Base-by-base conservation (phyloP, 2,329 filamentous ascomycete genomes). In the Berkeleyomyces rouxiae region DNA sequence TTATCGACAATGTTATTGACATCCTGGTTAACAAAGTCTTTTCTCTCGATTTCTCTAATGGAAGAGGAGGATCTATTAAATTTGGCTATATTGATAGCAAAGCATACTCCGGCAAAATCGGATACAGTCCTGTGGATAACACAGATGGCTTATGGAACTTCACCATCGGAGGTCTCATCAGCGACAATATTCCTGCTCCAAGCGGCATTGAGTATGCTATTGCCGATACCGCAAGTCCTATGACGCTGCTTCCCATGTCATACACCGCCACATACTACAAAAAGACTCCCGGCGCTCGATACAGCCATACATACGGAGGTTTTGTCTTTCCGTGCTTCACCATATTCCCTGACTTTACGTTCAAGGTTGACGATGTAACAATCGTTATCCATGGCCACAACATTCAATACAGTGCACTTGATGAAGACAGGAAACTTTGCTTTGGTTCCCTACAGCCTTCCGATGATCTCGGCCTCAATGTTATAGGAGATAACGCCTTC, bases 361-460 rank as follows among this genome's bases (percentile, higher is more conserved):
- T 87, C n/a, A 79, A 80, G 36, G 77, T 86, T 37, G 83, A 82
- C 40, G 77, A 77, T 42, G 80, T 79, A 71, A 80, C 78, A 76
- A 82, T 83, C 13, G 78, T 72, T 43, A 74, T 84, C 44, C 77
- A 76, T 63, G 82, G 81, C 5, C 69, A 70, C 33, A 75, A 80
- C 59, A 76, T 83, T 66, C 78, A 76, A 67, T 85, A 83, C 67
- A 75, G 78, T 1, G 40, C 61, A 33, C 43, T 59, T 9, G 67
- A 73, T 37, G 73, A 82, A 7, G 73, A 76, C 58, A 74, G 74
- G 59, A 76, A 76, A 49, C 81, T 75, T 62, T 88, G 85, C 75
- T 87, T 85, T 67, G 85, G 84, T 65, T 85, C 84, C 67, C 73
- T 88, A 16, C 85, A 88, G 73, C 77, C 79, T 40, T 81, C 80